Conservation (phyloP, 305 asterid species). For the Rubia tinctorum region DNA sequence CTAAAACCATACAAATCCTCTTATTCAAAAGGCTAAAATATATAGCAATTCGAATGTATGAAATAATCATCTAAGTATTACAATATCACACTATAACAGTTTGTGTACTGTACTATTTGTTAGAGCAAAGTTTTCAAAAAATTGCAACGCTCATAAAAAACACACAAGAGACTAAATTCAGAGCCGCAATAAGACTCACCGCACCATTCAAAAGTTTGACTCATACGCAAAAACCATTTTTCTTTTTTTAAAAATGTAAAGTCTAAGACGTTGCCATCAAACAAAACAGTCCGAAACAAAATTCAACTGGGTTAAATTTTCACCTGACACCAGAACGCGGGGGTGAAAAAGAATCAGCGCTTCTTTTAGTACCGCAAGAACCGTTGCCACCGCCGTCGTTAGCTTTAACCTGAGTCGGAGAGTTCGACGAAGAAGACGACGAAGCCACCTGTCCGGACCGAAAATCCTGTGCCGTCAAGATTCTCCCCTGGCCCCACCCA, state of each 20-base stretch:
- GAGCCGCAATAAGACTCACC: too few relatives aligned
- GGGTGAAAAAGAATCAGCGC: slow-evolving; percentile 74
- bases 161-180: too few relatives aligned
- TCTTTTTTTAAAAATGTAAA: too few relatives aligned
- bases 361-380: slow-evolving; percentile 61
- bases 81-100: too few relatives aligned
- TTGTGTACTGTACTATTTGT: neutral
- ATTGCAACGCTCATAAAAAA: neutral
- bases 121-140: neutral
- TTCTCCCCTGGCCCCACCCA: slow-evolving; percentile 51
- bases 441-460: slow-evolving; percentile 39
- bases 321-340: slow-evolving; percentile 70
- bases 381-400: slow-evolving; percentile 19
- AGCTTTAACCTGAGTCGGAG: slow-evolving; percentile 38
- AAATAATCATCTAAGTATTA: too few relatives aligned
- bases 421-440: slow-evolving; percentile 47
- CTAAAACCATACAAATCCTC: neutral
- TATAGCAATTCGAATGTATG: neutral
- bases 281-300: neutral
- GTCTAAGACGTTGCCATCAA: too few relatives aligned
- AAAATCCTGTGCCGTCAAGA: slow-evolving; percentile 55
- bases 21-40: neutral
- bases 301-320: neutral
- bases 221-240: too few relatives aligned
- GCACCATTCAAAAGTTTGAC: too few relatives aligned